phyloP scores from a whole-genome alignment of 148 eudicot species.

The Agrostemma githago region DNA sequence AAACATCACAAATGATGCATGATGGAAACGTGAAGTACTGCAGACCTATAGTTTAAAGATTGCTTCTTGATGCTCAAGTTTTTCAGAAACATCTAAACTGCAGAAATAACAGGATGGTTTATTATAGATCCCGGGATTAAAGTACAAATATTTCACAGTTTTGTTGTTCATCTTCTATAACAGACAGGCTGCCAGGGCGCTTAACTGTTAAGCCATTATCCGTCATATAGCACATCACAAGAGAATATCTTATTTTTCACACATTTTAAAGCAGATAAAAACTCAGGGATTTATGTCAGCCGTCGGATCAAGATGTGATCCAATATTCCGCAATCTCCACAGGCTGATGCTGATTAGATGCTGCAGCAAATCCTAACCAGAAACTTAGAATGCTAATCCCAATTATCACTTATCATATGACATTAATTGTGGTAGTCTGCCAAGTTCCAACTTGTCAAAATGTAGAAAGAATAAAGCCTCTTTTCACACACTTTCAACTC shows the following conservation, averaged over 20 bases:
- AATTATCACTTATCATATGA: conserved; percentile 2
- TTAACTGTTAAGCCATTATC: not conserved
- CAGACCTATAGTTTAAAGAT: not conserved
- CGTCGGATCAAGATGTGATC: conserved; percentile 14
- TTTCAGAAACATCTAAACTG: not conserved
- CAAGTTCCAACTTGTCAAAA: conserved; percentile 19
- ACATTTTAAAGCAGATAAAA: conserved; percentile 7
- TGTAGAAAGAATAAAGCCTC: conserved; percentile 22
- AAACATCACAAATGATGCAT: not conserved
- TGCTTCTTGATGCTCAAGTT: not conserved
- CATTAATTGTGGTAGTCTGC: not conserved
- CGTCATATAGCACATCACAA: conserved; percentile 14
- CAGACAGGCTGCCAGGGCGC: not conserved
- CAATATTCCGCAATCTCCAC: conserved; percentile 19
- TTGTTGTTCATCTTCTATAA: not conserved
- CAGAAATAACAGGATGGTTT: not conserved
- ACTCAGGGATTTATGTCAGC: not conserved
- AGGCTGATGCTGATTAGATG: conserved; percentile 24
- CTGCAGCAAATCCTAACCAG: conserved; percentile 3
- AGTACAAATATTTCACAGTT: not conserved
- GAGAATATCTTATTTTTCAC: conserved; percentile 13
- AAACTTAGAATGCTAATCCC: not conserved
- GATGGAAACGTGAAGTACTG: not conserved
- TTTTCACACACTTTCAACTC: conserved; percentile 18
- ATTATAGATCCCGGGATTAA: not conserved